Conservation (phyloP, 768 basidiomycete species). For the Boletus reticulatus region DNA sequence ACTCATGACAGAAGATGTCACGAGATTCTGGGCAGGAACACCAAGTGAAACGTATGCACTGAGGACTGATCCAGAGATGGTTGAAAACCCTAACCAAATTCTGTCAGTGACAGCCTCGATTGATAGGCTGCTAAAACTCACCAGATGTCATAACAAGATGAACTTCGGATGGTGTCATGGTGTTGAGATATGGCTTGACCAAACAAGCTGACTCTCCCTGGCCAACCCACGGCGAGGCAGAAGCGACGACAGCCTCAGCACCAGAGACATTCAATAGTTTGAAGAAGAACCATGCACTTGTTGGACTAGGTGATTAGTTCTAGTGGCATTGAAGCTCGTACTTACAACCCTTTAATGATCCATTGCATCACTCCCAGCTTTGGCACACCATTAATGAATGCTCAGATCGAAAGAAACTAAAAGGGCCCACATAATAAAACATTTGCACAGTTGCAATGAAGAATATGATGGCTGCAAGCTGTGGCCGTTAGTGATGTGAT, state of each 20-base stretch:
- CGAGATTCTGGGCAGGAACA: conserved; percentile 73
- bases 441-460: conserved; percentile 93
- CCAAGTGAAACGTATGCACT: conserved; percentile 79
- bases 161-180: conserved; percentile 85
- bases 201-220: conserved; percentile 88
- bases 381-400: background rate
- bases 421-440: conserved; percentile 65
- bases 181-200: conserved; percentile 78
- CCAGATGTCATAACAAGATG: conserved; percentile 88
- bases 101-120: conserved; percentile 2
- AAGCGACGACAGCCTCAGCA: conserved; percentile 90
- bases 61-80: conserved; percentile 89
- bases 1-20: conserved; percentile 92
- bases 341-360: conserved; percentile 82
- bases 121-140: conserved; percentile 12
- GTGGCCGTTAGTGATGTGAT: conserved; percentile 15
- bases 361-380: conserved; percentile 89
- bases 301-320: background rate
- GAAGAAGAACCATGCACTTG: conserved; percentile 90
- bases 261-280: conserved; percentile 91
- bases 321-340: conserved; percentile 1
- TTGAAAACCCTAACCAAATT: conserved; percentile 61
- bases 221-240: conserved; percentile 92
- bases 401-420: background rate
- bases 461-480: conserved; percentile 84